Base-by-base conservation (phyloP, 2,329 filamentous ascomycete species). In the Claviceps digitariae region DNA sequence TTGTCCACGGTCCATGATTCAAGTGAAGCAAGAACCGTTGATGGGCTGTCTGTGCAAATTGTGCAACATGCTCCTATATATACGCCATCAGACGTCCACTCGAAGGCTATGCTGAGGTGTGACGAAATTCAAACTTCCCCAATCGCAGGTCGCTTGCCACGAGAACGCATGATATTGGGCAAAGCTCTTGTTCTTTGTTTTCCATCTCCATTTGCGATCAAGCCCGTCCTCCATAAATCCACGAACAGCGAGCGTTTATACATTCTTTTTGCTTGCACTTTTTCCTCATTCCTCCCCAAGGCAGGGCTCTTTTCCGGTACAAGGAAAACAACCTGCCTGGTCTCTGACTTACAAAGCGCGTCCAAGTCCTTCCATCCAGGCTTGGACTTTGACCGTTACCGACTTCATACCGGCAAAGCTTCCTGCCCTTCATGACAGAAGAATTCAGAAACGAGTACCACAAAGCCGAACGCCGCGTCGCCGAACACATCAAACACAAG, bases 11-110 rank as follows among this genome's bases (percentile, higher is more conserved):
- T 64, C 17, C 25, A 23, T 49, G 43, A 45, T 36, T 49, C 15
- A 62, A 62, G 1, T 66, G 59, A 62, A 36, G 17, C 27, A 34
- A 29, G 10, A 41, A 31, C 34, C 51, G 41, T 51, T 21, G 25
- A 25, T 48, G 45, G n/a, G n/a, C n/a, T n/a, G n/a, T n/a, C n/a
- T n/a, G n/a, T n/a, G n/a, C n/a, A n/a, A 48, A 20, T 41, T 48
- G 45, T 52, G 45, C 51, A 34, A 52, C 51, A 43, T 23, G 27
- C 40, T 23, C 36, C 34, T 23, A 36, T 48, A 43, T 31, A 34
- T 41, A 48, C 27, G 34, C 34, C 23, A 17, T 15, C 12, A 25
- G 43, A 52, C 50, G 23, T 29, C 50, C 50, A 38, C 43, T 52
- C 43, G 43, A 46, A 38, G 34, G 4, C 12, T 41, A 41, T 29